Percentiles rank a stretch among this genome's conserved stretches.
phyloP scores from a whole-genome alignment of 495 filamentous ascomycete species.

The Collariella sp. region DNA sequence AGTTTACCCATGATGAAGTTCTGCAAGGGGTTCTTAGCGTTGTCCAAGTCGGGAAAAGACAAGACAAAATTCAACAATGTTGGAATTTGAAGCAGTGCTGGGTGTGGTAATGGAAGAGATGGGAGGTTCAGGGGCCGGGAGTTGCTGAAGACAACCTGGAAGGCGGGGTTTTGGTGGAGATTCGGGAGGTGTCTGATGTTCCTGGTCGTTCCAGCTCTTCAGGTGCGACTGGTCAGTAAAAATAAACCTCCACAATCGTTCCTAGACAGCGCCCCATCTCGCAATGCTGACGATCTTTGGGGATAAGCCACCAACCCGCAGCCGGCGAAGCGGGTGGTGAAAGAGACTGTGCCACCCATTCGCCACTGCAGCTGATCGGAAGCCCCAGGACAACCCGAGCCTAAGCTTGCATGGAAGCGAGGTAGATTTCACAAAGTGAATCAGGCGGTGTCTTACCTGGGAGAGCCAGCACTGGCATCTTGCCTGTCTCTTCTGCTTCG shows the following conservation, averaged over 20 bases:
- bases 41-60: not conserved
- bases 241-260: not conserved
- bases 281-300: conserved; percentile 17
- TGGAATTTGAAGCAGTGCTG: not conserved
- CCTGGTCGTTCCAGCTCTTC: too few species aligned
- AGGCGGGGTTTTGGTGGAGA: conserved; percentile 16
- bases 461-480: not conserved
- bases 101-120: not conserved
- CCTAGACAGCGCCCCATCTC: conserved; percentile 4
- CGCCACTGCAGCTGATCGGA: not conserved
- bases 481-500: not conserved
- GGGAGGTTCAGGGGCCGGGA: conserved; percentile 1
- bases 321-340: not conserved
- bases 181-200: conserved; percentile 17
- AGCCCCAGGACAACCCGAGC: too few species aligned
- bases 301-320: not conserved
- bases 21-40: not conserved
- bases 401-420: too few species aligned
- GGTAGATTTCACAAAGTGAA: too few species aligned
- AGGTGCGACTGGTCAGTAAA: conserved; percentile 3
- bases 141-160: conserved; percentile 3
- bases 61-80: not conserved
- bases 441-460: not conserved
- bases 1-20: conserved; percentile 52
- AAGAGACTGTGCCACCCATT: not conserved